Evolutionary conservation across 73 alveolate genomes (phyloP), one percentile per base, ranked within the genome.

Genomic region (Blepharisma stoltei): DNA sequence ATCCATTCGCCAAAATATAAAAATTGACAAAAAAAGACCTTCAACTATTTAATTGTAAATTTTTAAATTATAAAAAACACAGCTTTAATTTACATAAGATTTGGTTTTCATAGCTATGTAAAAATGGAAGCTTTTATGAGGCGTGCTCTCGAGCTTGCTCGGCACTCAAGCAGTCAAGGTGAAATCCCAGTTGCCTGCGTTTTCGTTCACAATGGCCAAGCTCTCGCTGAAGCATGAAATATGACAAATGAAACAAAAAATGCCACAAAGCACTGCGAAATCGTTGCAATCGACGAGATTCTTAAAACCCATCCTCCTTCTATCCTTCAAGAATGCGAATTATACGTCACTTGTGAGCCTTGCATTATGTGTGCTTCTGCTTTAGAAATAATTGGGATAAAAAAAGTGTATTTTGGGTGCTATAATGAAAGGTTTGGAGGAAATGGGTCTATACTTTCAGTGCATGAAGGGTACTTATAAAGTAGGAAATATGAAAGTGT

Each of bases 171-270:
- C 7, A 82, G 78, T 48, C 54, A 69, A 14, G 94, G 94, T 14
- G 99, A 95, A 86, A 94, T 95, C 46, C 99, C 98, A 14, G 99
- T 95, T 0, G 98, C 97, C n/a, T 95, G 99, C 77, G 92, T 95
- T 54, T 88, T 95, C 54, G 84, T 88, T 21, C 89, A 88, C 80
- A 76, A 78, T 11, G 78, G 84, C 25, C 38, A 78, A 73, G 70
- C 90, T 50, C 50, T 95, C 49, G 94, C 90, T 45, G 82, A 83
- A 53, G 93, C 97, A 44, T 97, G 90, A 49, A 95, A 95, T 80
- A 73, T 81, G 46, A 93, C 98, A 52, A 93, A 90, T 81, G 70
- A 86, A 75, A 81, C 97, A 23, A 88, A 90, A 80, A 90, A 90
- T 86, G 99, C 98, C 20, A 89, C 97, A 21, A 70, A 93, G 23